phyloP scores from a whole-genome alignment of 116 monocot genomes.

The Iris pallida region DNA sequence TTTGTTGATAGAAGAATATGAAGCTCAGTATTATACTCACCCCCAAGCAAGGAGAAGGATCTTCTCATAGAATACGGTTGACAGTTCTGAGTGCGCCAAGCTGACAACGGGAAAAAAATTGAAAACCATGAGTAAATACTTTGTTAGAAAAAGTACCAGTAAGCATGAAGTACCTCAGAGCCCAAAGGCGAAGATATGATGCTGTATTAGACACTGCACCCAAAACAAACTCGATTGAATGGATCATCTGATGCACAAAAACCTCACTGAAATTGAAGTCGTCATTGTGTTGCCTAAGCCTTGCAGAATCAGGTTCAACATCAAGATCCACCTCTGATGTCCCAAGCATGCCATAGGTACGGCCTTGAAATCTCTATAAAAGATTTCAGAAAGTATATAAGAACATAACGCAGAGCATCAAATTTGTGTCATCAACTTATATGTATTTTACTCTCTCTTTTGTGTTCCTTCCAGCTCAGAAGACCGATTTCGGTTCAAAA shows the following conservation, averaged over 20 bases:
- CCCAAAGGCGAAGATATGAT: conserved; percentile 99
- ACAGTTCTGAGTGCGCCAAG: conserved; percentile 97
- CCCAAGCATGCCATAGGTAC: conserved; percentile 73
- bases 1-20: neutral
- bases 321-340: conserved; percentile 75
- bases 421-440: neutral
- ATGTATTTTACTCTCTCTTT: neutral
- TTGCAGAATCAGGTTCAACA: conserved; percentile 79
- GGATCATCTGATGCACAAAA: conserved; percentile 99
- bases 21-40: conserved; percentile 32
- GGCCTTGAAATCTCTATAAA: conserved; percentile 91
- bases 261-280: conserved; percentile 98
- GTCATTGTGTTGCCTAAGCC: conserved; percentile 56
- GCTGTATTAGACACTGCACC: conserved; percentile 98
- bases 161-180: conserved; percentile 58
- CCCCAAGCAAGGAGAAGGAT: conserved; percentile 92
- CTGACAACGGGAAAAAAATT: conserved; percentile 33
- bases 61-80: conserved; percentile 95
- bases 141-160: neutral
- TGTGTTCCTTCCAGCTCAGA: no score
- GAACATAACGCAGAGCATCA: neutral
- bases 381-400: conserved; percentile 10
- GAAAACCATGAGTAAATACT: neutral
- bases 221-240: conserved; percentile 97
- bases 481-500: no score